Percentiles rank a stretch among this genome's conserved stretches.
These are phyloP conservation scores for Stephanodiscus triporus DNA, from an alignment of 108 stramenopile genomes.

Conservation along the genomic window DNA sequence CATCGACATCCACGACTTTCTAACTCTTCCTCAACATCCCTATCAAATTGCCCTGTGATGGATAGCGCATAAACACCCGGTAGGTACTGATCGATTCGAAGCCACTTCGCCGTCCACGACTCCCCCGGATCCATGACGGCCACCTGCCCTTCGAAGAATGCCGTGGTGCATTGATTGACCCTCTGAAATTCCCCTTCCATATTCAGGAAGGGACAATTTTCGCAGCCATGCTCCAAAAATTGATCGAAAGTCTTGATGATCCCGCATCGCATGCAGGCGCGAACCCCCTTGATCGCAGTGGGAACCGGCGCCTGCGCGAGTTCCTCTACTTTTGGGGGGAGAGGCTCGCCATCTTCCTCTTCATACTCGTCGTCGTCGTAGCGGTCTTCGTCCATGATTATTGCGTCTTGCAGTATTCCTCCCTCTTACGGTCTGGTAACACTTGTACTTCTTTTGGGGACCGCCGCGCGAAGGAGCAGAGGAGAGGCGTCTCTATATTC, in stretches of 20 bases:
- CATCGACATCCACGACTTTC: slow-evolving; percentile 82
- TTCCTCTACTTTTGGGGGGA: slow-evolving; percentile 79
- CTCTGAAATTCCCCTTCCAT: slow-evolving; percentile 78
- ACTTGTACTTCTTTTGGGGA: neutral
- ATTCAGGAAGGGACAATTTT: slow-evolving; percentile 91
- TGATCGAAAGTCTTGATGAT: slow-evolving; percentile 88
- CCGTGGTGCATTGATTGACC: slow-evolving; percentile 77
- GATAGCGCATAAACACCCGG: slow-evolving; percentile 89
- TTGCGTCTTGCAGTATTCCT: neutral
- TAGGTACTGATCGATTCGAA: slow-evolving; percentile 72
- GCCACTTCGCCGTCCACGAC: slow-evolving; percentile 90
- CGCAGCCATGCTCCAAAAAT: slow-evolving; percentile 88
- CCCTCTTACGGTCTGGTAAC: neutral
- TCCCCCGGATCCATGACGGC: slow-evolving; percentile 91
- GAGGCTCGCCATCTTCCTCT: slow-evolving; percentile 69
- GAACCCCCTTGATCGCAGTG: slow-evolving; percentile 67
- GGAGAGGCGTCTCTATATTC: too few relatives aligned
- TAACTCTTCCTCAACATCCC: slow-evolving; percentile 85
- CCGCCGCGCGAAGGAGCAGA: too few relatives aligned
- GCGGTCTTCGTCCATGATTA: slow-evolving; percentile 45
- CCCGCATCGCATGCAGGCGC: slow-evolving; percentile 91
- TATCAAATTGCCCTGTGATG: slow-evolving; percentile 82
- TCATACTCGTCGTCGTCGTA: slow-evolving; percentile 43
- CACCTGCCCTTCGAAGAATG: slow-evolving; percentile 87
- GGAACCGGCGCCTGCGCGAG: slow-evolving; percentile 80